phyloP scores from a whole-genome alignment of 768 basidiomycete species.

The Megacollybia marginata region DNA sequence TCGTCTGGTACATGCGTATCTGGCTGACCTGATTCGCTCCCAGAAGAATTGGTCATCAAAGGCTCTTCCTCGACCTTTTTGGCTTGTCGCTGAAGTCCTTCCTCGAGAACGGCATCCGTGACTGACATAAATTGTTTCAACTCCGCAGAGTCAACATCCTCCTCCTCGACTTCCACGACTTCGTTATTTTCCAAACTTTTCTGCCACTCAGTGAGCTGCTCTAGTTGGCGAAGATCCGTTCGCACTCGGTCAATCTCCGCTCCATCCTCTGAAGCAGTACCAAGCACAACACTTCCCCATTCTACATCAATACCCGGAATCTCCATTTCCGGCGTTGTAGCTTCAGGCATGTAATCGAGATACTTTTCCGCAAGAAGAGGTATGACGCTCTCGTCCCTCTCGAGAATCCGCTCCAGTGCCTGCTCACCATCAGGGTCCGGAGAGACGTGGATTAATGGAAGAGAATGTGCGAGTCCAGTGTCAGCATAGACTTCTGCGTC shows the following conservation, averaged over 20 bases:
- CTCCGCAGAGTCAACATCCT: neutral
- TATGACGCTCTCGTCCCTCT: slow-evolving; percentile 23
- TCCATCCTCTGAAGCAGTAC: neutral
- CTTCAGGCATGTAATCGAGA: slow-evolving; percentile 20
- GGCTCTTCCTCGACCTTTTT: no score
- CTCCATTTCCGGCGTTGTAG: slow-evolving; percentile 6
- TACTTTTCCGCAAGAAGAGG: slow-evolving; percentile 22
- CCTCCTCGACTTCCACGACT: neutral
- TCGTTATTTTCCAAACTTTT: neutral
- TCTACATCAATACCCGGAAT: neutral
- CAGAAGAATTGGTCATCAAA: neutral
- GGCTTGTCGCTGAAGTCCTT: no score
- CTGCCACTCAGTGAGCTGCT: neutral
- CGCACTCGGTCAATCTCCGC: neutral
- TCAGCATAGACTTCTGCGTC: no score
- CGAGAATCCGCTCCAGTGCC: slow-evolving; percentile 18
- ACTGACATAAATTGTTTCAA: neutral
- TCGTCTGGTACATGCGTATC: neutral
- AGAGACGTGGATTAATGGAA: slow-evolving; percentile 21
- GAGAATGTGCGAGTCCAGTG: slow-evolving; percentile 4
- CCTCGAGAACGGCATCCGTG: neutral
- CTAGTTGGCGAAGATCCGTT: no score
- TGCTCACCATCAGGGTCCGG: slow-evolving; percentile 19
- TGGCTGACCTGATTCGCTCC: neutral
- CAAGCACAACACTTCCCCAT: neutral